Evolutionary conservation across 2,329 filamentous ascomycete species (phyloP), one percentile per base, ranked within the genome.

Genomic region (Fusarium torulosum): DNA sequence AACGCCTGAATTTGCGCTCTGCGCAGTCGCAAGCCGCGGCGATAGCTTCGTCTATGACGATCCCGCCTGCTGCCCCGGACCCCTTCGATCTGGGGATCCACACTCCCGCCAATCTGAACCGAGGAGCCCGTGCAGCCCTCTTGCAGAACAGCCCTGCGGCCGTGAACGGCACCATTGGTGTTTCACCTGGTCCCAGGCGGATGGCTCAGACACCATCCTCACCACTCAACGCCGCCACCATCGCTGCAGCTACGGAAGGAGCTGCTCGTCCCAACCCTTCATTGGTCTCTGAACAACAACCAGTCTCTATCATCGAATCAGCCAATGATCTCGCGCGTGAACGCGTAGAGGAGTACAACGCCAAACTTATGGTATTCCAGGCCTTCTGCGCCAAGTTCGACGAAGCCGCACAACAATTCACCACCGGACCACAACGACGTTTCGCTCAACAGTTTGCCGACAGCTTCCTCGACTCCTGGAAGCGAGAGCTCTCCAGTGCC

Each of bases 211-310:
- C 21, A 37, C 50, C 21, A 3, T 37, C 40, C 17, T 53, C 21
- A n/a, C 50, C 29, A 27, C 40, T 44, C 19, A 53, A n/a, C 29
- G 20, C 50, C 27, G 15, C 20, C 29, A 37, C 50, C 14, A 37
- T 27, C 17, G 29, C 29, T 44, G 20, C 20, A 37, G 50, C 50
- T 37, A 53, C 29, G 29, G 29, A 53, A 53, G 50, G 40, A 35
- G 29, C 50, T 44, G 17, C 6, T 14, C 40, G 27, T 11, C 17
- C 20, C 29, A 4, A 31, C 40, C 15, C 50, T 14, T 35, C 29
- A 27, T 27, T 15, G 20, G 25, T 37, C 21, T 19, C 27, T 19
- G 29, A 29, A 38, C n/a, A 38, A 15, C 21, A 19, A 44, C 31
- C 27, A 45, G n/a, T 47, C 44, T 47, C 29, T 47, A 47, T 47